Base-by-base conservation (phyloP, 2,329 filamentous ascomycete genomes). In the Cryoendolithus antarcticus region DNA sequence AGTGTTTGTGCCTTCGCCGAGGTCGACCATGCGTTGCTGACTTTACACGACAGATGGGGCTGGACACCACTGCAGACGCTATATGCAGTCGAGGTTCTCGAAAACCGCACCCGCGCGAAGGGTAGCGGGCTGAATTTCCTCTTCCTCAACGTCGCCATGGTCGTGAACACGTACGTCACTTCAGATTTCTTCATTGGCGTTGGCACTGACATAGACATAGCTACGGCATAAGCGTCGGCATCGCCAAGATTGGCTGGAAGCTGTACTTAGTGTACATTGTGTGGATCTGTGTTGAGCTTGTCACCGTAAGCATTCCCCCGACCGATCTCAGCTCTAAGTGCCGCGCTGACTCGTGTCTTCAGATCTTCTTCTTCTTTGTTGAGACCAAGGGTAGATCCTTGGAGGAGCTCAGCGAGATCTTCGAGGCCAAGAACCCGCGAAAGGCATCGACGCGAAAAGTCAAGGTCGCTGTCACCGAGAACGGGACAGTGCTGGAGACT, bases 351-450 rank as follows among this genome's bases (percentile, higher is more conserved):
- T 34, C 15, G 31, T 29, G 11, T 47, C 52, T 40, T n/a, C 15
- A 35, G 33, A 50, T 62, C 27, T 56, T 56, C 40, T 48, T 52
- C 40, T 49, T 51, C 46, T 63, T 61, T 47, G 54, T 62, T 13
- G 63, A 67, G 48, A 67, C 64, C 2, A 82, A 82, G 65, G 74
- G 78, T 55, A 64, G 65, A 57, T 72, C 72, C 1, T 69, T 84
- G 0, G 80, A 84, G 59, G 80, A 84, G 59, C 82, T 84, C 42
- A 78, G 83, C 44, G 62, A 74, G 32, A 63, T 83, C 12, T 82
- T 83, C 55, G 67, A 71, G 42, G 45, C 53, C 9, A 37, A 39
- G n/a, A 54, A 54, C 37, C 52, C 51, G 2, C 40, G 48, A 30
- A 55, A 55, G 39, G 51, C 47, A 10, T 54, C 51, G n/a, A 46